Base-by-base conservation (phyloP, 164 flowering plant species). In the Aristolochia californica region DNA sequence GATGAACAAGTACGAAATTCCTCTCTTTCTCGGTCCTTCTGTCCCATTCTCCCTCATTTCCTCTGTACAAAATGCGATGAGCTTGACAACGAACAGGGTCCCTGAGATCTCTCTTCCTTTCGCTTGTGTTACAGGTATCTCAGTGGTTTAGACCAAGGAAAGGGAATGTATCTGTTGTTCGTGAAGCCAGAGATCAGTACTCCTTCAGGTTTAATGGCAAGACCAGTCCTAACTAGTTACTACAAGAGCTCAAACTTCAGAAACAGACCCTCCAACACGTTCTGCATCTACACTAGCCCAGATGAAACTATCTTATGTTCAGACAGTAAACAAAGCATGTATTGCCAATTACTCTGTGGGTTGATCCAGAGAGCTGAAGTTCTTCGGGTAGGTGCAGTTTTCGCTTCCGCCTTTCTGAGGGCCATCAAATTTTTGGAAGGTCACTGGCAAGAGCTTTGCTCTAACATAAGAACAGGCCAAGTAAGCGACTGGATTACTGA, bases 311-410 rank as follows among this genome's bases (percentile, higher is more conserved):
- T 83, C 57, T 74, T 85, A 50, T 85, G 88, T 43, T 47, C 70
- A 1, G 88, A 85, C 58, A 72, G 77, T 50, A 79, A 70, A 63
- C 91, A 83, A 47, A 80, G 86, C 75, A 85, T 85, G 96, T 87
- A 78, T 64, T 70, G 86, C 53, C 96, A 87, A 58, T 49, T 87
- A 48, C 89, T 85, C 44, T 87, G 89, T 55, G 96, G 96, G 4
- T 76, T 83, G 21, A 43, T 59, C 53, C 87, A 77, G 50, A 55
- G 70, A 70, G 62, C 62, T 0, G 77, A 81, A 27, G 91, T 85
- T 47, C 77, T 85, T 30, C 74, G 89, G 0, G 88, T 85, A 4
- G 96, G 96, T 10, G 87, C 96, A 0, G 82, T 83, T 28, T 83
- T 87, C 18, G 89, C 96, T 2, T 85, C 96, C 0, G 89, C 83